Percentiles rank a stretch among this genome's conserved stretches.
Conservation (phyloP, 1,284 basidiomycete species). For the Cerioporus squamosus region DNA sequence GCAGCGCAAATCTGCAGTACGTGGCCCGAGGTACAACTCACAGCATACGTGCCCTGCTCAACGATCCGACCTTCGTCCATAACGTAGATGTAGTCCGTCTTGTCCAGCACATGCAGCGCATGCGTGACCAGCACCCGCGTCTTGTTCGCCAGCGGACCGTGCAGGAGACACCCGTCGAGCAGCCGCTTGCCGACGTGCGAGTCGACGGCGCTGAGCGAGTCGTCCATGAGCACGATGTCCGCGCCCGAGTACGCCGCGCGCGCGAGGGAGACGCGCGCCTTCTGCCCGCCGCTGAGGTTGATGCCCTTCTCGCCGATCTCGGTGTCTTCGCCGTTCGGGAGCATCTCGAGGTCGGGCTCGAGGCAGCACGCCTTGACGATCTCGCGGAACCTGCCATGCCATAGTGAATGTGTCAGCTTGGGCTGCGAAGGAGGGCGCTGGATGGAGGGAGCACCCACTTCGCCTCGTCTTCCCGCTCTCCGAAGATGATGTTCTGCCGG, state of each 20-base stretch:
- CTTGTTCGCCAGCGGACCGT: slow-evolving; percentile 58
- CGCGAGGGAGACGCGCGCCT: slow-evolving; percentile 85
- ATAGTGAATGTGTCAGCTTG: not conserved
- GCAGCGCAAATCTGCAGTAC: not conserved
- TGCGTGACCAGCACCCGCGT: slow-evolving; percentile 84
- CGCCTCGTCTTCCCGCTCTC: slow-evolving; percentile 57
- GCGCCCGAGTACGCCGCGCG: slow-evolving; percentile 79
- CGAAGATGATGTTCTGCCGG: slow-evolving; percentile 70
- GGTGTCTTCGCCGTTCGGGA: slow-evolving; percentile 72
- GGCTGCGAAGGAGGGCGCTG: slow-evolving; percentile 11
- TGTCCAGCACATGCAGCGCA: slow-evolving; percentile 72
- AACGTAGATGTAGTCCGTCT: slow-evolving; percentile 71
- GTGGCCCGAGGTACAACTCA: slow-evolving; percentile 26
- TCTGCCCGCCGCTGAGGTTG: slow-evolving; percentile 55
- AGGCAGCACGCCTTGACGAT: slow-evolving; percentile 66
- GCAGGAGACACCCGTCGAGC: slow-evolving; percentile 62
- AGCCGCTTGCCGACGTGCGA: slow-evolving; percentile 67
- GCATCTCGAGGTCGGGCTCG: slow-evolving; percentile 66
- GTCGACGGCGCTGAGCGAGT: slow-evolving; percentile 77
- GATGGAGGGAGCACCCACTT: slow-evolving; percentile 38
- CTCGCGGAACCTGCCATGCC: slow-evolving; percentile 47
- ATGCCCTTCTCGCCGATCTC: slow-evolving; percentile 88
- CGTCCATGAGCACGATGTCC: slow-evolving; percentile 75
- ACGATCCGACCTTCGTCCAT: slow-evolving; percentile 72
- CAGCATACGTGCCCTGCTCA: slow-evolving; percentile 67